phyloP scores from a whole-genome alignment of 257 asterid species.

The Parsonsia alboflavescens region DNA sequence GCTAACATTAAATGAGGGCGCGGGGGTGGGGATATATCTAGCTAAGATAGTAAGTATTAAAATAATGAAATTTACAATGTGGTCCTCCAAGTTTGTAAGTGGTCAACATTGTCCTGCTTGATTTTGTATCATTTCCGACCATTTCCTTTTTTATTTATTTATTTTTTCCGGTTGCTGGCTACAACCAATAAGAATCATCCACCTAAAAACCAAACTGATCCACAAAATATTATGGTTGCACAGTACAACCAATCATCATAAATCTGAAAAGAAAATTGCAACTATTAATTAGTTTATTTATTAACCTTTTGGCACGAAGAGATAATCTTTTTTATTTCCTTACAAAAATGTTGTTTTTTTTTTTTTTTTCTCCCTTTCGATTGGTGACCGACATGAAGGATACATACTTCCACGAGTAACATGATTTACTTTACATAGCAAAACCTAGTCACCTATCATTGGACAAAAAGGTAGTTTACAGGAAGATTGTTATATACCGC shows the following conservation, averaged over 20 bases:
- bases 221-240: background rate
- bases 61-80: background rate
- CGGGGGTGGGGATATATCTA: background rate
- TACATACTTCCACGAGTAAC: no score
- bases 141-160: background rate
- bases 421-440: no score
- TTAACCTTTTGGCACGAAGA: background rate
- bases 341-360: no score
- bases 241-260: background rate
- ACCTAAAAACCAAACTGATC: background rate
- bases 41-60: background rate
- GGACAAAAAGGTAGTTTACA: no score
- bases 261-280: background rate
- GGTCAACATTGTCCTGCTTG: background rate
- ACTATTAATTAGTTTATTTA: background rate
- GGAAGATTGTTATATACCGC: no score
- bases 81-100: constrained; percentile 3
- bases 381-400: no score
- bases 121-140: background rate
- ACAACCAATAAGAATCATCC: background rate
- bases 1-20: background rate
- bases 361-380: no score
- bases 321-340: background rate
- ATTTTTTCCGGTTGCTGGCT: background rate
- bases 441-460: no score